These are phyloP conservation scores for Xylaria digitata DNA, from an alignment of 2,329 filamentous ascomycete species.

Conservation along the genomic window DNA sequence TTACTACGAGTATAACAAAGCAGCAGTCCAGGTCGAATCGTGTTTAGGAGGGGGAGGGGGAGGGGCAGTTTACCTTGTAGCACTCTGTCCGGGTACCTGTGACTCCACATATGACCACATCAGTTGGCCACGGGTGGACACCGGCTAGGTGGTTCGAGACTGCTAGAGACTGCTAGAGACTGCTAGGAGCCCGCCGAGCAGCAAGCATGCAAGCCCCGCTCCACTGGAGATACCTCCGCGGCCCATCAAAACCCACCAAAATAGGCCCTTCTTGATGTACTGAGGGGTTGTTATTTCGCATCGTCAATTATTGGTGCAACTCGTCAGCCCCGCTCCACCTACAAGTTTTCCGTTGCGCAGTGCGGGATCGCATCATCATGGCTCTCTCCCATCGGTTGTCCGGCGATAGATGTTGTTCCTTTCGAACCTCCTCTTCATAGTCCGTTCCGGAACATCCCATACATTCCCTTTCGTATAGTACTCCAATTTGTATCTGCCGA, in stretches of 20 bases:
- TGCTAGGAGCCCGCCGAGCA: constrained; percentile 17
- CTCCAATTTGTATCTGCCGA: constrained; percentile 31
- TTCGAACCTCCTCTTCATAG: neutral
- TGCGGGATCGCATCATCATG: constrained; percentile 3
- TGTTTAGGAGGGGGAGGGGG: constrained; percentile 35
- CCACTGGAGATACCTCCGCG: constrained; percentile 5
- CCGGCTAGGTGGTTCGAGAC: constrained; percentile 28
- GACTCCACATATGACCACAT: constrained; percentile 30
- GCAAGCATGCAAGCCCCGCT: constrained; percentile 1
- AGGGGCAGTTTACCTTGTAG: constrained; percentile 6
- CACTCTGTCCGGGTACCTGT: constrained; percentile 1
- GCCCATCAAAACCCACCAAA: neutral
- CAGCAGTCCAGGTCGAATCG: constrained; percentile 9
- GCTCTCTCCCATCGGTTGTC: constrained; percentile 5
- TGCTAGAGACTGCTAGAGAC: constrained; percentile 3
- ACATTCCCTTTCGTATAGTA: constrained; percentile 5
- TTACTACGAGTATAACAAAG: too few relatives aligned
- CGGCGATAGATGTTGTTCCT: neutral
- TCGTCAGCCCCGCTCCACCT: constrained; percentile 20
- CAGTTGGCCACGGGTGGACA: constrained; percentile 14
- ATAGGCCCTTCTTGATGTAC: constrained; percentile 21
- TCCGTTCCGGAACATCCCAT: constrained; percentile 26
- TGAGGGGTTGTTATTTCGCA: constrained; percentile 31
- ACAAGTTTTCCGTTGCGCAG: constrained; percentile 24
- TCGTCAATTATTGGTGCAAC: constrained; percentile 26